Base-by-base conservation (phyloP, 768 basidiomycete genomes). In the Russula griseocarnosa region DNA sequence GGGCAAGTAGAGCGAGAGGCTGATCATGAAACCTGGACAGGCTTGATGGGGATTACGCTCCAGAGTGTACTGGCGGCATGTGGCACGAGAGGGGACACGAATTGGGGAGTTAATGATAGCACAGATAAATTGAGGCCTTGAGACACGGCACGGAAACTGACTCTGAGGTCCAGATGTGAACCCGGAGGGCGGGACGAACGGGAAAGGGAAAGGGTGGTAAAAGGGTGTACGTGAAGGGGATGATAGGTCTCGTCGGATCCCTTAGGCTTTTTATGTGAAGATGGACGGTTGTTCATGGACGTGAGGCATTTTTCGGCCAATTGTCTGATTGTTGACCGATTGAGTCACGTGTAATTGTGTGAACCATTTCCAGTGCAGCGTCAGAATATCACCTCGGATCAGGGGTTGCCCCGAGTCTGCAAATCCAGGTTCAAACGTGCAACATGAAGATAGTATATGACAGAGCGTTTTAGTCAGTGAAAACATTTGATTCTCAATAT, bases 31-130 rank as follows among this genome's bases (percentile, higher is more conserved):
- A 18, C 66, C 61, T 36, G 52, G 49, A 58, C 76, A 74, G 74
- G 76, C 72, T 76, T 79, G 62, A 40, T 71, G 77, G 81, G 80
- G 64, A 79, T 7, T 40, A 16, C 38, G 38, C 16, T 40, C 78
- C 73, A 70, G 72, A 74, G 49, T 65, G 58, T 50, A 18, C 63
- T 55, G 40, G 26, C 13, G 3, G 49, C 38, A 32, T 30, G 44
- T 5, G 49, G 22, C 26, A 26, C 8, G 49, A 50, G 49, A 50
- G 22, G 5, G 13, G 16, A 40, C 26, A 26, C 47, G 22, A 14
- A 6, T 26, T 26, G 13, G 24, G 20, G 26, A 16, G 50, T 18
- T 32, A 52, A 28, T 20, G 2, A 18, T n/a, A 52, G 50, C 14
- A 30, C 8, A 49, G 8, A 30, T 14, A 28, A 30, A 22, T n/a